These are phyloP conservation scores for Auriscalpium orientale DNA, from an alignment of 768 basidiomycete genomes.

Conservation along the genomic window DNA sequence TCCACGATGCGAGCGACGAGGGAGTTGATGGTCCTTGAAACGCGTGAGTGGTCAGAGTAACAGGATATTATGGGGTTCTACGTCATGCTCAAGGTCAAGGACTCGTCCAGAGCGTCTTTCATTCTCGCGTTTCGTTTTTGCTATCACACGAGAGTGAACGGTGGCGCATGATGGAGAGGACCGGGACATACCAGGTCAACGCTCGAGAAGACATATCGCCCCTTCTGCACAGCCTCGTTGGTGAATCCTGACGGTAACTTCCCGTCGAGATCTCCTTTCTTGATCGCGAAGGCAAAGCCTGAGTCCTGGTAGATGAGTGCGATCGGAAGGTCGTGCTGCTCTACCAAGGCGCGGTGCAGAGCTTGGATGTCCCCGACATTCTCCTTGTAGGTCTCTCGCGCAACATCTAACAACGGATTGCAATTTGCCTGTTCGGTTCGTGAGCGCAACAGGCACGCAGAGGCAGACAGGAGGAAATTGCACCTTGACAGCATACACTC, in stretches of 20 bases:
- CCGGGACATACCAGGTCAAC: conserved; percentile 64
- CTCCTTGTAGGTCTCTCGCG: conserved; percentile 90
- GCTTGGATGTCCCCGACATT: conserved; percentile 84
- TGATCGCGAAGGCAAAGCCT: conserved; percentile 67
- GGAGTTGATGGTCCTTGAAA: conserved; percentile 65
- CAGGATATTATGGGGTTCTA: conserved; percentile 19
- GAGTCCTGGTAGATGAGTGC: conserved; percentile 62
- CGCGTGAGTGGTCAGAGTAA: neutral
- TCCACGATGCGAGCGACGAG: conserved; percentile 63
- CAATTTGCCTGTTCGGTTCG: conserved; percentile 48
- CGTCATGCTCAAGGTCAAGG: conserved; percentile 80
- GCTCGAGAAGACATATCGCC: conserved; percentile 68
- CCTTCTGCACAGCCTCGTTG: conserved; percentile 58
- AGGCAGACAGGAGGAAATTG: neutral
- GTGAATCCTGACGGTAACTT: conserved; percentile 64
- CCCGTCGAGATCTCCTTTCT: conserved; percentile 58
- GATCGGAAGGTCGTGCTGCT: conserved; percentile 59
- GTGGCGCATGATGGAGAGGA: neutral
- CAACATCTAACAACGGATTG: conserved; percentile 86
- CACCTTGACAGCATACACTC: conserved; percentile 85
- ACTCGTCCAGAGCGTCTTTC: conserved; percentile 88
- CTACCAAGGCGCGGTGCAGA: conserved; percentile 49
- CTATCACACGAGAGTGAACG: conserved; percentile 28
- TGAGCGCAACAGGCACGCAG: neutral
- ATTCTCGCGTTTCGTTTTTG: conserved; percentile 85